phyloP scores from a whole-genome alignment of 257 asterid species.

The Schizonepeta tenuifolia region DNA sequence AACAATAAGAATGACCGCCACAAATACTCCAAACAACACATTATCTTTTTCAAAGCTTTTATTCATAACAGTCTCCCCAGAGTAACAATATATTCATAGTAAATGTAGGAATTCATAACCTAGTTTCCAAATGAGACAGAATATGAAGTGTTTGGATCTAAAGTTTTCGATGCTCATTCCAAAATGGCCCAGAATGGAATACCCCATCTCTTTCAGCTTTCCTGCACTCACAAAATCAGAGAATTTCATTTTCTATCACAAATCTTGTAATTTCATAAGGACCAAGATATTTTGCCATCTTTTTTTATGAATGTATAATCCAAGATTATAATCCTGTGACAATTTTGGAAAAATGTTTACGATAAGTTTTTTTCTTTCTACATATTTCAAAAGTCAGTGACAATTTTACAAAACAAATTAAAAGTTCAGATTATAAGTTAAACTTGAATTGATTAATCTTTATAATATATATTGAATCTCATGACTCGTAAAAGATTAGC shows the following conservation, averaged over 20 bases:
- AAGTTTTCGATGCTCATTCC: slow-evolving; percentile 96
- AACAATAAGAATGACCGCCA: slow-evolving; percentile 18
- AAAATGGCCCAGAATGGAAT: slow-evolving; percentile 82
- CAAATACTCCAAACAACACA: background rate
- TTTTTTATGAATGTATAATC: too few relatives aligned
- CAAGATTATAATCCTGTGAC: too few relatives aligned
- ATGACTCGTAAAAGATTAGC: too few relatives aligned
- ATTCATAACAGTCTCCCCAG: slow-evolving; percentile 13
- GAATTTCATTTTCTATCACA: background rate
- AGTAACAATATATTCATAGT: slow-evolving; percentile 4
- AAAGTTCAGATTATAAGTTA: too few relatives aligned
- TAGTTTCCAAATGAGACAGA: slow-evolving; percentile 73
- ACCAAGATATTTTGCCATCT: too few relatives aligned
- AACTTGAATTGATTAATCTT: too few relatives aligned
- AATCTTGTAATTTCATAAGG: too few relatives aligned
- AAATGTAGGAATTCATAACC: slow-evolving; percentile 26
- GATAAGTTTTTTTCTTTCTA: too few relatives aligned
- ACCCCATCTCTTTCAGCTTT: slow-evolving; percentile 90
- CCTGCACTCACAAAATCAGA: slow-evolving; percentile 52
- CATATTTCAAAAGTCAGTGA: too few relatives aligned
- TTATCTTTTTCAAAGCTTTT: background rate
- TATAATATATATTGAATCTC: too few relatives aligned
- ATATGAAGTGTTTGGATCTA: slow-evolving; percentile 89
- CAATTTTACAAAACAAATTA: too few relatives aligned
- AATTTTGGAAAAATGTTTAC: too few relatives aligned